Evolutionary conservation across 108 stramenopile genomes (phyloP).

Genomic region (Cylindrotheca fusiformis): DNA sequence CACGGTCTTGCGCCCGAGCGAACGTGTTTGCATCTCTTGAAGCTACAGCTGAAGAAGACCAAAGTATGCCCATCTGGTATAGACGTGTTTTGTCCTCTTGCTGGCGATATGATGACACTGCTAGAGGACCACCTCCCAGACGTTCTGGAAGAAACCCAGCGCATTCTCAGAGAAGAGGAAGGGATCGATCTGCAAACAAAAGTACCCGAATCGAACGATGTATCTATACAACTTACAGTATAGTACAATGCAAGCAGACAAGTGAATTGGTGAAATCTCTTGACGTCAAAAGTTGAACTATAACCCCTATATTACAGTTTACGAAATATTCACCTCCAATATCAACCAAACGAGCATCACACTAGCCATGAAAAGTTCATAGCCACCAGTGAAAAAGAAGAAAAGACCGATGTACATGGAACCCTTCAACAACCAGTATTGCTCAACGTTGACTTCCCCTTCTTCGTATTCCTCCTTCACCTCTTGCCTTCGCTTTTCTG

Average conservation of each 20-base stretch:
- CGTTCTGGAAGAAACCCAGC: constrained; percentile 49
- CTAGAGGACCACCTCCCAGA: constrained; percentile 61
- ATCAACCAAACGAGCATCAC: constrained; percentile 38
- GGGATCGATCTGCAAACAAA: constrained; percentile 46
- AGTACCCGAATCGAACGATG: not conserved
- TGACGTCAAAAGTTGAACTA: not conserved
- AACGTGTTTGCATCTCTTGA: constrained; percentile 63
- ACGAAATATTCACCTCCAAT: constrained; percentile 19
- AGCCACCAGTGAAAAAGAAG: constrained; percentile 32
- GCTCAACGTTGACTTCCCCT: constrained; percentile 29
- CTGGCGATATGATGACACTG: constrained; percentile 67
- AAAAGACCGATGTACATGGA: constrained; percentile 33
- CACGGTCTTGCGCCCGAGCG: constrained; percentile 67
- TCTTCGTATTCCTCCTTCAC: constrained; percentile 32
- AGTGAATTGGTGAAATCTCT: not conserved
- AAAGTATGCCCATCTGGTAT: constrained; percentile 53
- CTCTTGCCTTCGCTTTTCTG: constrained; percentile 21
- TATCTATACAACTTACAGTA: constrained; percentile 28
- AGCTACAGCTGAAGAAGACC: constrained; percentile 53
- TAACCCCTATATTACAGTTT: not conserved
- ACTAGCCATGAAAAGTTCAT: constrained; percentile 38
- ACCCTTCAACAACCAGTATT: constrained; percentile 40
- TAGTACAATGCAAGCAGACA: not conserved
- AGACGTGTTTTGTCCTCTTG: constrained; percentile 53
- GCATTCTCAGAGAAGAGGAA: constrained; percentile 48